These are phyloP conservation scores for Raphidocelis subcapitata DNA, from an alignment of 139 green algal genomes.

Conservation along the genomic window DNA sequence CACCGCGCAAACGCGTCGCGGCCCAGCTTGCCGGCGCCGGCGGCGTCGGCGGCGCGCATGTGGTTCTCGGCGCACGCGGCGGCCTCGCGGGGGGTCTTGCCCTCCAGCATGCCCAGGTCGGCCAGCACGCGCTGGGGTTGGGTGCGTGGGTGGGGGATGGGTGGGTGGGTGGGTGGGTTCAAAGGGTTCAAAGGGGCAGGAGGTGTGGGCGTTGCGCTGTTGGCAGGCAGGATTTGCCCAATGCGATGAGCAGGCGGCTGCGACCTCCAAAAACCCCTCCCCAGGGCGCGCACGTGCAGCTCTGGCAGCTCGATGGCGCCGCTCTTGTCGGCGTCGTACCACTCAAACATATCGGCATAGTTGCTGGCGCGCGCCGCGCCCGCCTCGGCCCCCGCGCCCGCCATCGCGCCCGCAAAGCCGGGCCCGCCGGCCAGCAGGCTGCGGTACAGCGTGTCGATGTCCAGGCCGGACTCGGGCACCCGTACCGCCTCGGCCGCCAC, in stretches of 20 bases:
- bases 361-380: too few species aligned
- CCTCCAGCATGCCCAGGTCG: slow-evolving; percentile 57
- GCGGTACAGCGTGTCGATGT: not conserved
- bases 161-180: too few species aligned
- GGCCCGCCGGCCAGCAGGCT: too few species aligned
- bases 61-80: slow-evolving; percentile 28
- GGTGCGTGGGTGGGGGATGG: too few species aligned
- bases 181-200: too few species aligned
- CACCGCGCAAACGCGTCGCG: slow-evolving; percentile 52
- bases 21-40: slow-evolving; percentile 30
- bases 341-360: slow-evolving; percentile 18
- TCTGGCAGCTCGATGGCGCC: slow-evolving; percentile 27
- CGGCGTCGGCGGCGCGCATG: slow-evolving; percentile 41
- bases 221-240: too few species aligned
- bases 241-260: too few species aligned
- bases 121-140: slow-evolving; percentile 23
- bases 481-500: not conserved
- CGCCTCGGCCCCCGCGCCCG: too few species aligned
- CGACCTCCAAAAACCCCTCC: too few species aligned
- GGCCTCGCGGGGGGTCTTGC: slow-evolving; percentile 32
- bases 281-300: slow-evolving; percentile 29
- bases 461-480: slow-evolving; percentile 1
- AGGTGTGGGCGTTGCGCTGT: too few species aligned
- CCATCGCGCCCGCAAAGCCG: too few species aligned
- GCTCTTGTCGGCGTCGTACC: slow-evolving; percentile 32